phyloP scores from a whole-genome alignment of 2,329 filamentous ascomycete species.

The Chrysoporthe austroafricana region DNA sequence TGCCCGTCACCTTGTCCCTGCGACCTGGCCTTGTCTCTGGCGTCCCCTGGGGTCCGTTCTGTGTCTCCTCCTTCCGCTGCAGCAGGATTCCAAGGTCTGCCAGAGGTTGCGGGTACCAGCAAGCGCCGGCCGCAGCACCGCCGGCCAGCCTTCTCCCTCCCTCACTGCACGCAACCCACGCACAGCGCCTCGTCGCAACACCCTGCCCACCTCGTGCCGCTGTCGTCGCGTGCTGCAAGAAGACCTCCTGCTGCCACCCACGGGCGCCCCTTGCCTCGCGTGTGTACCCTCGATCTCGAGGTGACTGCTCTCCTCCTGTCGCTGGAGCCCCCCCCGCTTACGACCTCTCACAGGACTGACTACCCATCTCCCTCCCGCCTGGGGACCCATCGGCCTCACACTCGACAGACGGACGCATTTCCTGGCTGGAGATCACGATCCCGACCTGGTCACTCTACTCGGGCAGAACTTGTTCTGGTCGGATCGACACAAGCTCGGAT shows the following conservation, averaged over 20 bases:
- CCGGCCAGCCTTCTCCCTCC: neutral
- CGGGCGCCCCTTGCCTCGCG: neutral
- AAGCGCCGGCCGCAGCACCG: conserved; percentile 18
- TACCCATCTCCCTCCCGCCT: neutral
- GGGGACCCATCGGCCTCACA: neutral
- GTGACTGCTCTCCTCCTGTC: conserved; percentile 3
- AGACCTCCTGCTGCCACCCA: neutral
- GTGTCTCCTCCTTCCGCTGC: conserved; percentile 5
- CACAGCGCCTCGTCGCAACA: conserved; percentile 15
- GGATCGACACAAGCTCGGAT: neutral
- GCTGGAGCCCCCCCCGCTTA: conserved; percentile 9
- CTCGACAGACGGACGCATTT: neutral
- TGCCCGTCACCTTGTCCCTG: conserved; percentile 1
- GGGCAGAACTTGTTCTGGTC: neutral
- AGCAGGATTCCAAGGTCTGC: conserved; percentile 11
- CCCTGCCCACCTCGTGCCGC: conserved; percentile 15
- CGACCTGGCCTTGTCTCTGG: neutral
- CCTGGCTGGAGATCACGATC: neutral
- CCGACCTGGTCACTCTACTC: neutral
- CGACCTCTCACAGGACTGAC: conserved; percentile 2
- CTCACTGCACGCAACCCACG: neutral
- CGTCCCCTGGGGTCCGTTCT: neutral
- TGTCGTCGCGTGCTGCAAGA: neutral
- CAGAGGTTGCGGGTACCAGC: conserved; percentile 12
- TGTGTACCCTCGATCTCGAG: conserved; percentile 1